Evolutionary conservation across 345 rosid species (phyloP).

Genomic region (Litchi chinensis): DNA sequence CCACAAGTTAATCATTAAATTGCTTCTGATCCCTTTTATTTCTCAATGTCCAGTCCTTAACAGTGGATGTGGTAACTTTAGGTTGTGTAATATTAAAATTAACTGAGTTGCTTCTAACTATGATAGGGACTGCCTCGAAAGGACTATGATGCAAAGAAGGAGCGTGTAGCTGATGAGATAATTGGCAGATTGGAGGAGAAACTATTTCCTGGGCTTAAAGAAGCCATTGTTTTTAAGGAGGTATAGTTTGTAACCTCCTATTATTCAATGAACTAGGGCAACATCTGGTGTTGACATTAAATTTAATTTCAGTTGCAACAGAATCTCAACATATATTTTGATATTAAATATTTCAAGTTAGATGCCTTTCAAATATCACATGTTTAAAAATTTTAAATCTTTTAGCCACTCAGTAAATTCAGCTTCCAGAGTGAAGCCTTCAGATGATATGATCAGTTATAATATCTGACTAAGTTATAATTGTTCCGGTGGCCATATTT

Average conservation of each 20-base stretch:
- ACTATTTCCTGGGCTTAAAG: slow-evolving; percentile 78
- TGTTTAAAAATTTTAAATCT: not conserved
- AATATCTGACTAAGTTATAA: too few relatives aligned
- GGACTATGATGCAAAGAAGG: slow-evolving; percentile 85
- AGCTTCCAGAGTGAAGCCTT: not conserved
- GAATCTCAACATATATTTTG: not conserved
- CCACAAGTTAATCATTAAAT: slow-evolving; percentile 16
- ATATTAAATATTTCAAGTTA: not conserved
- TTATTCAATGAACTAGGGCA: not conserved
- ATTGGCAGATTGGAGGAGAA: slow-evolving; percentile 78
- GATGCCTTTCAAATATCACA: not conserved
- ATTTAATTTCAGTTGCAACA: not conserved
- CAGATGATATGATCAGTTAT: too few relatives aligned
- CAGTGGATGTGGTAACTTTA: not conserved
- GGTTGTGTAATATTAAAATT: not conserved
- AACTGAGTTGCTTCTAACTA: slow-evolving; percentile 16
- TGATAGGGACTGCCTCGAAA: slow-evolving; percentile 68
- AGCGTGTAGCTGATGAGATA: slow-evolving; percentile 57
- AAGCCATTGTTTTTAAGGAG: slow-evolving; percentile 82
- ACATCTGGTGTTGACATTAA: not conserved
- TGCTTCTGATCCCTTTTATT: not conserved
- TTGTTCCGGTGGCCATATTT: too few relatives aligned
- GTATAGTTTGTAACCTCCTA: slow-evolving; percentile 33
- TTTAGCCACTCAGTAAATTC: not conserved
- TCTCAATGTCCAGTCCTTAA: not conserved